Percentiles rank a stretch among this genome's conserved stretches.
phyloP scores from a whole-genome alignment of 1,139 yeast species.

The Debaryomycetaceae sp. region DNA sequence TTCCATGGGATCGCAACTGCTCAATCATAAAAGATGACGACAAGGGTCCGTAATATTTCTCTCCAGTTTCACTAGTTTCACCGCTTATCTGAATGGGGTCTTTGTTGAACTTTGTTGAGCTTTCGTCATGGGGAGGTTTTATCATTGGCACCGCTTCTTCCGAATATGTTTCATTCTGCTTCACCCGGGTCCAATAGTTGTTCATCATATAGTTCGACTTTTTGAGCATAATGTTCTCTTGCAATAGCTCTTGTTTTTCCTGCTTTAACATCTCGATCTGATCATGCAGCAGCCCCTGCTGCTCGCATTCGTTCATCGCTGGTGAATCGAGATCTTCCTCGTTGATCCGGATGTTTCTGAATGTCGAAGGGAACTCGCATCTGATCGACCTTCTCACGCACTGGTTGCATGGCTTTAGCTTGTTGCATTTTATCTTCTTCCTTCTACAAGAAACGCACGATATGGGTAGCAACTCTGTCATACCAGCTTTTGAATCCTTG shows the following conservation, averaged over 20 bases:
- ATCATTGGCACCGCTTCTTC: background rate
- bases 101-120: background rate
- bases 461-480: constrained; percentile 34
- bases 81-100: constrained; percentile 13
- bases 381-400: constrained; percentile 28
- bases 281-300: constrained; percentile 4
- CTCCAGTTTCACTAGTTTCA: constrained; percentile 28
- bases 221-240: constrained; percentile 16
- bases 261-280: constrained; percentile 14
- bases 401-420: constrained; percentile 39
- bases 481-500: constrained; percentile 4
- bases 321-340: constrained; percentile 17
- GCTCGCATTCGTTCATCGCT: background rate
- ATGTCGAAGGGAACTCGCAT: constrained; percentile 39
- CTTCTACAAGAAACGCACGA: constrained; percentile 43
- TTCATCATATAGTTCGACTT: constrained; percentile 10
- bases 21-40: constrained; percentile 47
- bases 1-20: constrained; percentile 14
- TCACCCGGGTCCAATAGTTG: background rate
- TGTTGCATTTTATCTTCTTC: constrained; percentile 40
- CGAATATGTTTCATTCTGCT: background rate
- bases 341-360: constrained; percentile 33
- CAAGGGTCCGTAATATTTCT: constrained; percentile 49
- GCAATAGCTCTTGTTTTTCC: constrained; percentile 19
- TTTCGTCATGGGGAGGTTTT: background rate